These are phyloP conservation scores for Pyrenochaeta sp. DNA, from an alignment of 2,329 filamentous ascomycete species.

Conservation along the genomic window DNA sequence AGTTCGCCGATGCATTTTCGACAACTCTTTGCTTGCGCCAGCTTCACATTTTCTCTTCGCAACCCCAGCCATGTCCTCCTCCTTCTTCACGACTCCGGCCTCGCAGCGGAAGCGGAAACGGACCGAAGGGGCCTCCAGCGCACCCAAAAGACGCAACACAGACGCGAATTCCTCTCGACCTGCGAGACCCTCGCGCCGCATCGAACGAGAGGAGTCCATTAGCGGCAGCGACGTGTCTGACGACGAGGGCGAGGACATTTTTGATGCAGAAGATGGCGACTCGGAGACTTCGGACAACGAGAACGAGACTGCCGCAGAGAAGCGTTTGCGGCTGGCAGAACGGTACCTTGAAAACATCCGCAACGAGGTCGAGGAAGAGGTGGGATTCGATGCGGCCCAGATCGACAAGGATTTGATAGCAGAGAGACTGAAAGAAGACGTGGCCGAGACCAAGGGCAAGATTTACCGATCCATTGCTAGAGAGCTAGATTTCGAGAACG, in stretches of 20 bases:
- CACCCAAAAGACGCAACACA: slow-evolving; percentile 67
- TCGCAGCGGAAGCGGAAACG: slow-evolving; percentile 92
- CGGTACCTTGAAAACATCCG: slow-evolving; percentile 91
- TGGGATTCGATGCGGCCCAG: slow-evolving; percentile 91
- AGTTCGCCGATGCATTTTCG: slow-evolving; percentile 35
- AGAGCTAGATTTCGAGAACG: slow-evolving; percentile 72
- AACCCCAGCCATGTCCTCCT: slow-evolving; percentile 69
- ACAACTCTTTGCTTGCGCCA: slow-evolving; percentile 11
- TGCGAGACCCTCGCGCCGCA: slow-evolving; percentile 56
- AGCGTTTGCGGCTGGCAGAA: slow-evolving; percentile 85
- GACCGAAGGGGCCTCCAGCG: slow-evolving; percentile 55
- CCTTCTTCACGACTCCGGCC: slow-evolving; percentile 90
- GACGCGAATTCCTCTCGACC: slow-evolving; percentile 51
- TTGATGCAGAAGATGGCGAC: slow-evolving; percentile 43
- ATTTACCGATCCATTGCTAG: slow-evolving; percentile 82
- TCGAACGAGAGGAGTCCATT: slow-evolving; percentile 77
- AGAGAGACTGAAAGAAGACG: slow-evolving; percentile 83
- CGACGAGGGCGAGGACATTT: slow-evolving; percentile 59
- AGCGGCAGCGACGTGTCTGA: slow-evolving; percentile 80
- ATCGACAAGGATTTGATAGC: slow-evolving; percentile 93
- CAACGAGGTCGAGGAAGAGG: slow-evolving; percentile 74
- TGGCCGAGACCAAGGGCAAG: slow-evolving; percentile 87
- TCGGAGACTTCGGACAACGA: slow-evolving; percentile 73
- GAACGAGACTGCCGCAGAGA: slow-evolving; percentile 87
- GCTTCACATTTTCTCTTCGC: slow-evolving; percentile 13